phyloP scores from a whole-genome alignment of 75 land plant species.

The Pinus albicaulis region DNA sequence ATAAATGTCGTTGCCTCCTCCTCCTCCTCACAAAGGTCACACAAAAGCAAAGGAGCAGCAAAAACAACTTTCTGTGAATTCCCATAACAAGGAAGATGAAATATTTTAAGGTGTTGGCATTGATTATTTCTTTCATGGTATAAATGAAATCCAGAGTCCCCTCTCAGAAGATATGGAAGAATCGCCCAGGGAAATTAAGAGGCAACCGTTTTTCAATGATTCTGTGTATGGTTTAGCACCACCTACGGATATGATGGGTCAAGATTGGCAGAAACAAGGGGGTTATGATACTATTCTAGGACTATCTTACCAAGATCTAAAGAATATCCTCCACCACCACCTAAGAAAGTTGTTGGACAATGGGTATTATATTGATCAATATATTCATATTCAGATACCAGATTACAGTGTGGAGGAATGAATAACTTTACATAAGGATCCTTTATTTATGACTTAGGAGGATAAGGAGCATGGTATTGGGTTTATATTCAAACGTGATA shows the following conservation, averaged over 20 bases:
- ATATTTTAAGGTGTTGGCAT: constrained; percentile 91
- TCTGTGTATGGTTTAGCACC: constrained; percentile 80
- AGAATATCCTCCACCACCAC: no score
- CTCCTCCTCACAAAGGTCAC: constrained; percentile 19
- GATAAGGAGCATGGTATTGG: constrained; percentile 96
- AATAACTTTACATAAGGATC: constrained; percentile 12
- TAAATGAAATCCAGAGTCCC: no score
- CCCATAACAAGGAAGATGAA: constrained; percentile 75
- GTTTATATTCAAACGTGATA: constrained; percentile 96
- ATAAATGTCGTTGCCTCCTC: constrained; percentile 57
- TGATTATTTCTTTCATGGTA: constrained; percentile 56
- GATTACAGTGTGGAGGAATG: no score
- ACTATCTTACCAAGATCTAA: constrained; percentile 78
- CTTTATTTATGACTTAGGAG: no score
- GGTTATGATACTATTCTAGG: constrained; percentile 80
- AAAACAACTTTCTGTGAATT: constrained; percentile 19
- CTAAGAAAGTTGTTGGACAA: constrained; percentile 45
- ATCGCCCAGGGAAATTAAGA: no score
- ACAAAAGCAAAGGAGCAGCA: constrained; percentile 44
- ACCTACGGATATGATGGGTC: no score
- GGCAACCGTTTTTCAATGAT: no score
- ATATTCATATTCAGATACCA: constrained; percentile 49
- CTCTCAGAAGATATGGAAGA: no score
- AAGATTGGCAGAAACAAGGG: no score
- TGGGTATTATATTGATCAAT: constrained; percentile 86